These are phyloP conservation scores for Psilocybe cyanescens DNA, from an alignment of 768 basidiomycete species.

Conservation along the genomic window DNA sequence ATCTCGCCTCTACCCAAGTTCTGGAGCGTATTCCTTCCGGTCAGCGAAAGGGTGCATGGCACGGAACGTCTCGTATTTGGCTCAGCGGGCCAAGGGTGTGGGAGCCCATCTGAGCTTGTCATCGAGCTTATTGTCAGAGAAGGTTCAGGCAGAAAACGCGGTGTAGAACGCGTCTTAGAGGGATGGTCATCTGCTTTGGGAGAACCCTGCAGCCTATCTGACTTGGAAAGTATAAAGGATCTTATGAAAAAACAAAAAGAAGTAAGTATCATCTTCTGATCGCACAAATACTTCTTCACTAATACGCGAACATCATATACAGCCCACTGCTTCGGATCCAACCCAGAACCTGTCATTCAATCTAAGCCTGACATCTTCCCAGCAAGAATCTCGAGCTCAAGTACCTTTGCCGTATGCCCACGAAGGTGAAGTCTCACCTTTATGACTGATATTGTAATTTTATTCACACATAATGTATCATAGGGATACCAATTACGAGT, in stretches of 20 bases:
- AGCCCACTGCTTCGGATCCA: conserved; percentile 50
- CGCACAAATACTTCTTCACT: neutral
- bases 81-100: conserved; percentile 51
- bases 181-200: conserved; percentile 52
- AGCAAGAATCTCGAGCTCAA: conserved; percentile 76
- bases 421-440: conserved; percentile 55
- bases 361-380: conserved; percentile 79
- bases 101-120: conserved; percentile 52
- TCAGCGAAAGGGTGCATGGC: conserved; percentile 65
- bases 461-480: neutral
- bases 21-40: conserved; percentile 76
- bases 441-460: neutral
- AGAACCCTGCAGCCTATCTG: conserved; percentile 48
- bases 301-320: neutral
- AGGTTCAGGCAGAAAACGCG: conserved; percentile 49
- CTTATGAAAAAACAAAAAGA: conserved; percentile 43
- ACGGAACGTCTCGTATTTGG: conserved; percentile 66
- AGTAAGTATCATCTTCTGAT: conserved; percentile 23
- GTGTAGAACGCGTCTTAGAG: conserved; percentile 63
- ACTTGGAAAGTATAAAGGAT: conserved; percentile 53
- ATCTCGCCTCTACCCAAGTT: conserved; percentile 68
- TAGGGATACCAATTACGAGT: conserved; percentile 39
- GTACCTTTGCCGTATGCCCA: conserved; percentile 93
- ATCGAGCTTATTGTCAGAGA: conserved; percentile 64
- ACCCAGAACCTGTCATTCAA: conserved; percentile 85